These are phyloP conservation scores for Piloderma croceum DNA, from an alignment of 768 basidiomycete species.

Conservation along the genomic window DNA sequence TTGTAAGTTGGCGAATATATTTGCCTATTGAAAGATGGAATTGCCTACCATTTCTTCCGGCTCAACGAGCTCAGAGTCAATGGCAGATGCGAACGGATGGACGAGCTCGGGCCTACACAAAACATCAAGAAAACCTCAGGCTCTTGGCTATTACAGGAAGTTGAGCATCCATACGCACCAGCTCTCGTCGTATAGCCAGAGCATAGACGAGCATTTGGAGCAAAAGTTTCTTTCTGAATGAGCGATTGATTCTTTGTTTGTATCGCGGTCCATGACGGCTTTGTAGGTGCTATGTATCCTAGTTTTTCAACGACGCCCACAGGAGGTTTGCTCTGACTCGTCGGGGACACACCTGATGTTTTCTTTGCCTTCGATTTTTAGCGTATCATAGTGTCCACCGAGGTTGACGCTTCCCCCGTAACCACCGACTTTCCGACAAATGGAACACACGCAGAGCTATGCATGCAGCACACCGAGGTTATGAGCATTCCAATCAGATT, in stretches of 20 bases:
- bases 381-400: conserved; percentile 46
- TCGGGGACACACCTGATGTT: conserved; percentile 39
- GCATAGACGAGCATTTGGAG: conserved; percentile 56
- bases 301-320: neutral
- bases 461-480: neutral
- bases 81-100: conserved; percentile 65
- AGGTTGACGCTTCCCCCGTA: conserved; percentile 61
- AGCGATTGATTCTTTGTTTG: conserved; percentile 39
- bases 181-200: conserved; percentile 54
- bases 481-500: neutral
- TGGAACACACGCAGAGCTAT: conserved; percentile 60
- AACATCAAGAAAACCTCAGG: neutral
- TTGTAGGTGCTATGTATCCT: conserved; percentile 34
- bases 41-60: conserved; percentile 46
- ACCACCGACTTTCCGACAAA: conserved; percentile 68
- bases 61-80: conserved; percentile 50
- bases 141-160: neutral
- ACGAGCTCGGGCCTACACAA: conserved; percentile 51
- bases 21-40: neutral
- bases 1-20: conserved; percentile 1
- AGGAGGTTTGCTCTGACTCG: neutral
- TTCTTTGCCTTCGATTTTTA: conserved; percentile 49
- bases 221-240: conserved; percentile 62
- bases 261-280: conserved; percentile 56
- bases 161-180: conserved; percentile 39